These are phyloP conservation scores for Beta macrorhiza DNA, from an alignment of 179 eudicot species.

Conservation along the genomic window DNA sequence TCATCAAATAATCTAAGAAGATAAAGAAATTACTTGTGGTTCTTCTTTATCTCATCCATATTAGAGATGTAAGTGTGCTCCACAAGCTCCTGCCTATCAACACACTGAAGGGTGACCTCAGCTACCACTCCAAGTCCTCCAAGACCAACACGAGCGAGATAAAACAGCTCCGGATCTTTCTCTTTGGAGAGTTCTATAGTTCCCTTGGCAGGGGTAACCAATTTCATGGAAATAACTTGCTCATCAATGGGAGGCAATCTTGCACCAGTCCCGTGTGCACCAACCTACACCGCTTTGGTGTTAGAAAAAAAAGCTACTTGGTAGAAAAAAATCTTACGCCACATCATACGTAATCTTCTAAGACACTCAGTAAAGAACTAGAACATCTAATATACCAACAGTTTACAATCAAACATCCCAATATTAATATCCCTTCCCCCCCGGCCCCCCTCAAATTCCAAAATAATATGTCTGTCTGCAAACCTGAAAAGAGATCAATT, in stretches of 20 bases:
- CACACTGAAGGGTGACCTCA: conserved; percentile 98
- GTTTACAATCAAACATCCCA: not conserved
- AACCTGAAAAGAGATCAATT: not conserved
- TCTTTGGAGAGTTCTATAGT: conserved; percentile 87
- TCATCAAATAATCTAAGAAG: conserved; percentile 13
- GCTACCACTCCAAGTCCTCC: conserved; percentile 97
- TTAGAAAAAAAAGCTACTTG: conserved; percentile 10
- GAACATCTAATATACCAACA: not conserved
- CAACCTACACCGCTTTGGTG: conserved; percentile 54
- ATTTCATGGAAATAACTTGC: conserved; percentile 90
- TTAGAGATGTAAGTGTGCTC: conserved; percentile 88
- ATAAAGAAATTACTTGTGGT: conserved; percentile 73
- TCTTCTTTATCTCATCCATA: conserved; percentile 82
- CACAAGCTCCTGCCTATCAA: conserved; percentile 91
- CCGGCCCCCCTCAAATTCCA: not conserved
- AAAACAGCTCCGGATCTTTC: conserved; percentile 87
- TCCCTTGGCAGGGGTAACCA: conserved; percentile 94
- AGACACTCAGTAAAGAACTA: not conserved
- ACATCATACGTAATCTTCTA: not conserved
- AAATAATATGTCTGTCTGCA: not conserved
- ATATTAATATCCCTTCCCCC: not conserved
- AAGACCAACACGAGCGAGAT: conserved; percentile 97
- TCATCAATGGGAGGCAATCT: conserved; percentile 95
- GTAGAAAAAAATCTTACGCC: not conserved
- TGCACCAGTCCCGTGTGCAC: conserved; percentile 99